These are phyloP conservation scores for Carex littledalei DNA, from an alignment of 176 grass and related monocot genomes.

Conservation along the genomic window DNA sequence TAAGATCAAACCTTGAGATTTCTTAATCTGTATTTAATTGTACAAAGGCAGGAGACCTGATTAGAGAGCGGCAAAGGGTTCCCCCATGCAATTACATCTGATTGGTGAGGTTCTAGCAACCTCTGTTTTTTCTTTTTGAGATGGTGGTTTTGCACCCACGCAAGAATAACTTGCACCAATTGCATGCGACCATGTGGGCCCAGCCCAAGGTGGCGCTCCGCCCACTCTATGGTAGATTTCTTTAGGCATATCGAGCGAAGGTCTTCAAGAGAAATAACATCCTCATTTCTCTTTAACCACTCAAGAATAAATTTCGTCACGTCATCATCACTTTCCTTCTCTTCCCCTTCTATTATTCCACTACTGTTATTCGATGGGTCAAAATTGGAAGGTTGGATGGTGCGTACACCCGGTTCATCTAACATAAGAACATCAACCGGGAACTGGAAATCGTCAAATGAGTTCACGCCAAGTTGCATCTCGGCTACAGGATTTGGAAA, in stretches of 20 bases:
- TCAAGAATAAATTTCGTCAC: slow-evolving; percentile 73
- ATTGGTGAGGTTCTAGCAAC: slow-evolving; percentile 13
- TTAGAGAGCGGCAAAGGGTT: slow-evolving; percentile 22
- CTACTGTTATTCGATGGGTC: background rate
- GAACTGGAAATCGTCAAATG: slow-evolving; percentile 49
- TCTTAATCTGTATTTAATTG: background rate
- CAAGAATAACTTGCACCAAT: slow-evolving; percentile 82
- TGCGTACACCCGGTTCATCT: slow-evolving; percentile 29
- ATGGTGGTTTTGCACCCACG: slow-evolving; percentile 85
- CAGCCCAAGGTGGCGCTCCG: slow-evolving; percentile 47
- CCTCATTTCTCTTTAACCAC: slow-evolving; percentile 80
- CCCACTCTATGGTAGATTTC: slow-evolving; percentile 76
- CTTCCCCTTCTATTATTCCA: background rate
- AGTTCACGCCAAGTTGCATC: slow-evolving; percentile 46
- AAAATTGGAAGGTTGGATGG: background rate
- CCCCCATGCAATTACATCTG: background rate
- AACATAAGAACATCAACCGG: slow-evolving; percentile 36
- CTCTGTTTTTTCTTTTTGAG: slow-evolving; percentile 53
- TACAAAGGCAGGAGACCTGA: background rate
- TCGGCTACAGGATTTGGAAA: slow-evolving; percentile 37
- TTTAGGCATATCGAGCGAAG: slow-evolving; percentile 78
- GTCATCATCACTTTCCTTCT: slow-evolving; percentile 38
- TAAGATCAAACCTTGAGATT: background rate
- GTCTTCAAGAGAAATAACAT: slow-evolving; percentile 76
- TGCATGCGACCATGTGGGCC: slow-evolving; percentile 54